Evolutionary conservation across 2,329 filamentous ascomycete genomes (phyloP).

Genomic region (Cladosporium sp.): DNA sequence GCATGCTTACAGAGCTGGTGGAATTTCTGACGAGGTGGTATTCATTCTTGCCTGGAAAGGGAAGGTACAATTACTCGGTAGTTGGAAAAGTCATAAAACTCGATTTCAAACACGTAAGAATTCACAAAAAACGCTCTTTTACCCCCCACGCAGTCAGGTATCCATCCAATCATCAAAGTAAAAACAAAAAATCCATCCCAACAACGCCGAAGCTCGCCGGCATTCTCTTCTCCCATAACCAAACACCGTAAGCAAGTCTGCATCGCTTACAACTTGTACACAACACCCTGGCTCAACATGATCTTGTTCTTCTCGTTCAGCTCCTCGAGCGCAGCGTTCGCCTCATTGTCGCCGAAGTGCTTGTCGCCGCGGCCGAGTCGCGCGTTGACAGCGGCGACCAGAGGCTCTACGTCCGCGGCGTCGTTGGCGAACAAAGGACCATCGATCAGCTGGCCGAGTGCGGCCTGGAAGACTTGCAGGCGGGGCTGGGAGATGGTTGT

Average conservation of each 20-base stretch:
- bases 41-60: no score
- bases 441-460: conserved; percentile 77
- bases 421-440: conserved; percentile 84
- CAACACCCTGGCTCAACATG: conserved; percentile 59
- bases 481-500: conserved; percentile 56
- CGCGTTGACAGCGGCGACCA: conserved; percentile 75
- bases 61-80: no score
- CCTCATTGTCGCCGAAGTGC: conserved; percentile 67
- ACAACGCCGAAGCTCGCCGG: neutral
- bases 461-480: conserved; percentile 69
- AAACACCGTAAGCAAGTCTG: neutral
- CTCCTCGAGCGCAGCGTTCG: conserved; percentile 67
- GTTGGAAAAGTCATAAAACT: no score
- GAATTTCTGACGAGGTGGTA: no score
- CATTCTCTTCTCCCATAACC: neutral
- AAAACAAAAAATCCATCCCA: neutral
- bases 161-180: neutral
- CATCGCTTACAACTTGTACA: conserved; percentile 43
- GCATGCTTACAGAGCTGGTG: no score
- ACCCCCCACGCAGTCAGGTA: neutral
- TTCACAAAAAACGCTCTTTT: no score
- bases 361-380: conserved; percentile 55
- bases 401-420: conserved; percentile 66
- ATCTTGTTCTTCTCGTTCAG: conserved; percentile 84
- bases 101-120: no score